A percentile compares a stretch with the other conserved stretches of the same genome.
Conservation (phyloP, 768 basidiomycete species). For the Rhodocollybia butyracea region DNA sequence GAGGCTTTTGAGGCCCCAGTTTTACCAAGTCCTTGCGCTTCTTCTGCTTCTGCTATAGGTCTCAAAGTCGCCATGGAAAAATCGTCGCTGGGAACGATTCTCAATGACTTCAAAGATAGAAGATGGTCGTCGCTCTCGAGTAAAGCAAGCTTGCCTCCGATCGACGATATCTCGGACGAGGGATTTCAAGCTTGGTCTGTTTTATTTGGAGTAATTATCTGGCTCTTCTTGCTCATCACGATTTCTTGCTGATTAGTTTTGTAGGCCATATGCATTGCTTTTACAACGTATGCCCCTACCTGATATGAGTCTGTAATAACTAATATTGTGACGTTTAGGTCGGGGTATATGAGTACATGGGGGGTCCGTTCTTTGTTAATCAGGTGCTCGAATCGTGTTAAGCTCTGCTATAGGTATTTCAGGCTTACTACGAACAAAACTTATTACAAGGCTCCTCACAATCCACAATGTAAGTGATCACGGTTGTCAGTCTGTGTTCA, state of each 20-base stretch:
- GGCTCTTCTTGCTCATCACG: not conserved
- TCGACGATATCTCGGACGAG: not conserved
- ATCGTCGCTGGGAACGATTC: too few relatives aligned
- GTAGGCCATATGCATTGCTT: not conserved
- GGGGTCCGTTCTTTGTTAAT: not conserved
- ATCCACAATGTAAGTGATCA: not conserved
- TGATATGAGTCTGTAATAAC: not conserved
- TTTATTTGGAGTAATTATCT: not conserved
- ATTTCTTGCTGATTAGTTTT: not conserved
- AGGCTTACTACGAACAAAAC: not conserved
- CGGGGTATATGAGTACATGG: not conserved
- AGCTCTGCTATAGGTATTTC: not conserved
- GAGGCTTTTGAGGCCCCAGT: too few relatives aligned
- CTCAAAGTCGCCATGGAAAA: too few relatives aligned
- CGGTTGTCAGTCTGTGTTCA: not conserved
- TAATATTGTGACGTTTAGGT: not conserved
- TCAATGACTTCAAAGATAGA: too few relatives aligned
- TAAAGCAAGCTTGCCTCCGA: not conserved
- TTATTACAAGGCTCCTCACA: not conserved
- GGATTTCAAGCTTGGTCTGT: not conserved
- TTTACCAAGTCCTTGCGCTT: too few relatives aligned
- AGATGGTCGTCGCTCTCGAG: too few relatives aligned
- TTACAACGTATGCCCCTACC: not conserved
- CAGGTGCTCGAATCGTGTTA: too few relatives aligned
- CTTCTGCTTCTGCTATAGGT: too few relatives aligned